Conservation (phyloP, 2,329 filamentous ascomycete genomes). For the Aspergillus intermedius region DNA sequence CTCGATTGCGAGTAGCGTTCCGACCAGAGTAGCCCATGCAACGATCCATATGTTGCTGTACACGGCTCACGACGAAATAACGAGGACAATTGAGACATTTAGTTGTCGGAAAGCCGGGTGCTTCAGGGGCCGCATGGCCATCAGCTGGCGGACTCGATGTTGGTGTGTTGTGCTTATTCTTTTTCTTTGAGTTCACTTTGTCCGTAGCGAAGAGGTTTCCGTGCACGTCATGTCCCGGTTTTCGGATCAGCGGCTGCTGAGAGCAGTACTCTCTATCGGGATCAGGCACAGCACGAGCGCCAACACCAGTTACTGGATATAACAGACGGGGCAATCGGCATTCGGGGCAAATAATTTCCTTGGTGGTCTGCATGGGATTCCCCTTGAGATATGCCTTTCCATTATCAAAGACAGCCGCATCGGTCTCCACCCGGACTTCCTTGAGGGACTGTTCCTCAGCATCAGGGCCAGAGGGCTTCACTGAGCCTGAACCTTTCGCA, state of each 20-base stretch:
- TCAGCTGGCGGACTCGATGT: slow-evolving; percentile 30
- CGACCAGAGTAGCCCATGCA: slow-evolving; percentile 54
- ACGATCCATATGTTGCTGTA: slow-evolving; percentile 56
- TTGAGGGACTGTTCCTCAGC: slow-evolving; percentile 24
- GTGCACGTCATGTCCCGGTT: slow-evolving; percentile 56
- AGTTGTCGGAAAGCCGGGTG: slow-evolving; percentile 35
- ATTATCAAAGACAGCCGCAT: slow-evolving; percentile 47
- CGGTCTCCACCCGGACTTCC: slow-evolving; percentile 41
- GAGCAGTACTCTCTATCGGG: slow-evolving; percentile 53
- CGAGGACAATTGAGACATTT: slow-evolving; percentile 56
- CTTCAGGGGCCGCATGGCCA: slow-evolving; percentile 24
- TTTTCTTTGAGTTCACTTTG: slow-evolving; percentile 43
- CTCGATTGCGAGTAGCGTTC: slow-evolving; percentile 42
- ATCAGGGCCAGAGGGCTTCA: slow-evolving; percentile 30
- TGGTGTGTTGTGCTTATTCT: slow-evolving; percentile 32
- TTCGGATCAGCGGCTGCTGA: slow-evolving; percentile 52
- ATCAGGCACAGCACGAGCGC: slow-evolving; percentile 43
- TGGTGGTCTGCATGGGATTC: slow-evolving; percentile 53
- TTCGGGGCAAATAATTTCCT: slow-evolving; percentile 54
- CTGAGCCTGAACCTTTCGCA: slow-evolving; percentile 24
- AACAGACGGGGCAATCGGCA: slow-evolving; percentile 55
- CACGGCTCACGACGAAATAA: slow-evolving; percentile 54
- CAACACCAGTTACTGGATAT: slow-evolving; percentile 50
- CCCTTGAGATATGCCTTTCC: slow-evolving; percentile 50
- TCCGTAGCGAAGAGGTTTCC: slow-evolving; percentile 43